A percentile compares a stretch with the other conserved stretches of the same genome.
Evolutionary conservation across 495 filamentous ascomycete species (phyloP).

Genomic region (Lasiosphaeria hispida): DNA sequence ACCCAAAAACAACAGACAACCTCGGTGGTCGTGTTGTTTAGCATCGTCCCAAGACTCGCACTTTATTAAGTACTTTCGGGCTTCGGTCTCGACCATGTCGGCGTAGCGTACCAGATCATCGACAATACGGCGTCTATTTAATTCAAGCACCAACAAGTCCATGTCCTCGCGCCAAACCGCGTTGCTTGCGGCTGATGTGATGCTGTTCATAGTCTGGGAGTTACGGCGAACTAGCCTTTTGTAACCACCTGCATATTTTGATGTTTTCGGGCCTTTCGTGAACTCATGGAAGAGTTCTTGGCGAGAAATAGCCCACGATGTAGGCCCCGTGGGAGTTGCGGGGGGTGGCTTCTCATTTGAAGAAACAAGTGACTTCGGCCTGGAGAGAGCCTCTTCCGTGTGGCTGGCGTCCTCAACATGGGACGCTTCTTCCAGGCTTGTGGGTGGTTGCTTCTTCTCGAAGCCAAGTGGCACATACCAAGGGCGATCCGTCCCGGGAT

Average conservation of each 20-base stretch:
- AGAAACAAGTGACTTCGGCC: not conserved
- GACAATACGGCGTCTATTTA: constrained; percentile 50
- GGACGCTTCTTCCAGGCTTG: not conserved
- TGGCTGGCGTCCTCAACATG: not conserved
- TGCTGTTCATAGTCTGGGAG: not conserved
- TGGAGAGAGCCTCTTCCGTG: not conserved
- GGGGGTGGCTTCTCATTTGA: not conserved
- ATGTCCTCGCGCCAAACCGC: constrained; percentile 66
- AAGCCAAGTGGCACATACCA: constrained; percentile 60
- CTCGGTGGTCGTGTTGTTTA: constrained; percentile 27
- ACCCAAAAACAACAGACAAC: constrained; percentile 39
- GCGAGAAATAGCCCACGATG: constrained; percentile 8
- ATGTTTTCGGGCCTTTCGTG: not conserved
- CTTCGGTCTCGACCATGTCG: constrained; percentile 19
- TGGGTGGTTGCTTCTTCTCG: constrained; percentile 19
- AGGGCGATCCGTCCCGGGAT: constrained; percentile 53
- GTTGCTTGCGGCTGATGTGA: constrained; percentile 10
- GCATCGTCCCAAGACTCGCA: constrained; percentile 37
- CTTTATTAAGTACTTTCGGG: constrained; percentile 34
- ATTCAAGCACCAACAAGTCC: constrained; percentile 54
- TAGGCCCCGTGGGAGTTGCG: constrained; percentile 9
- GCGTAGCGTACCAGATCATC: constrained; percentile 38
- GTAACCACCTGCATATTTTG: not conserved
- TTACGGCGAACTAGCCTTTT: constrained; percentile 13
- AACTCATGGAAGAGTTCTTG: constrained; percentile 18